Evolutionary conservation across 164 flowering plant species (phyloP).

Genomic region (Liriodendron chinense): DNA sequence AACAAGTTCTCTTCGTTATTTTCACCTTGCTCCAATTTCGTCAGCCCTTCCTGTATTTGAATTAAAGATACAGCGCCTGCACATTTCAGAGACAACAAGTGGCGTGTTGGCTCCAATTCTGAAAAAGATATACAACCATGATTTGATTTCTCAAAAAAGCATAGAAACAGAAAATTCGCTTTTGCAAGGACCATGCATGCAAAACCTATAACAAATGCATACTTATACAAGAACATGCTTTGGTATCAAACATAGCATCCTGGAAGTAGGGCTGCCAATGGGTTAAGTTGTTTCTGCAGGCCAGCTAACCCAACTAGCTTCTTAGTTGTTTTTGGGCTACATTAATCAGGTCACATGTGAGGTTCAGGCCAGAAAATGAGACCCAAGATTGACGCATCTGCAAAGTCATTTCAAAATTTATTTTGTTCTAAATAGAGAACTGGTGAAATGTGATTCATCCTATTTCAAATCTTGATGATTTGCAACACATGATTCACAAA

Average conservation of each 20-base stretch:
- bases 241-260: neutral
- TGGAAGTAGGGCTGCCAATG: neutral
- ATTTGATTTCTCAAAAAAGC: neutral
- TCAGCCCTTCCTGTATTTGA: slow-evolving; percentile 65
- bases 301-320: too few relatives aligned
- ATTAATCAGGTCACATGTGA: too few relatives aligned
- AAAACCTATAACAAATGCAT: neutral
- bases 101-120: neutral
- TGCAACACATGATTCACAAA: too few relatives aligned
- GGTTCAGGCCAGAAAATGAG: too few relatives aligned
- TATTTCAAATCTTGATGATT: too few relatives aligned
- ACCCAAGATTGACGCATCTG: too few relatives aligned
- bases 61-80: slow-evolving; percentile 79
- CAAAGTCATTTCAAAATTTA: too few relatives aligned
- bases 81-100: slow-evolving; percentile 7
- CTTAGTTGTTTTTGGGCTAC: too few relatives aligned
- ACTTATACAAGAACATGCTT: neutral
- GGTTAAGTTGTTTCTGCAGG: neutral
- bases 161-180: neutral
- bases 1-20: slow-evolving; percentile 51
- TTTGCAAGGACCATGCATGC: neutral
- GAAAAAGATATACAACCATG: neutral
- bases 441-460: too few relatives aligned
- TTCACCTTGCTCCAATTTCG: slow-evolving; percentile 52
- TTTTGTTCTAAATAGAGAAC: too few relatives aligned